These are phyloP conservation scores for Ottelia alismoides DNA, from an alignment of 106 monocot species.

Conservation along the genomic window DNA sequence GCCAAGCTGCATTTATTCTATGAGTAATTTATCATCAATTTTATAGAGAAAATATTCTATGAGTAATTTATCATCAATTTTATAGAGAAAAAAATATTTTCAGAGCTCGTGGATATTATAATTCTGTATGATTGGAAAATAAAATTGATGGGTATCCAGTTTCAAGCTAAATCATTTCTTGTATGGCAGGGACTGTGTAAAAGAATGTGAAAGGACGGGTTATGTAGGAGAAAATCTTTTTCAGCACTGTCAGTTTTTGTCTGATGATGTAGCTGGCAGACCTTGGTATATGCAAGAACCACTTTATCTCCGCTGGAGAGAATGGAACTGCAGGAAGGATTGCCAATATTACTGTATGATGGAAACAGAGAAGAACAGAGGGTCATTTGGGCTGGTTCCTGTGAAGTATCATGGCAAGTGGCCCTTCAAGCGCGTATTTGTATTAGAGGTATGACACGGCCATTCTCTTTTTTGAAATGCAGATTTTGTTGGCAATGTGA, in stretches of 20 bases:
- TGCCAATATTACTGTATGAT: constrained; percentile 64
- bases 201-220: constrained; percentile 31
- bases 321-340: constrained; percentile 50
- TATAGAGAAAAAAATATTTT: too few species aligned
- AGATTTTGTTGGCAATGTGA: background rate
- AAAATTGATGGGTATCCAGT: too few species aligned
- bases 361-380: constrained; percentile 42
- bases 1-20: too few species aligned
- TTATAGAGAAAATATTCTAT: too few species aligned
- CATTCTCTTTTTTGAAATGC: background rate
- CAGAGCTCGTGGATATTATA: too few species aligned
- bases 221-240: constrained; percentile 12
- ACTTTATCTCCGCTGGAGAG: constrained; percentile 50
- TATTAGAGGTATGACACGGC: constrained; percentile 38
- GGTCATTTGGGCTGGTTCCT: constrained; percentile 29
- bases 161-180: too few species aligned
- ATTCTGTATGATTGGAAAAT: too few species aligned
- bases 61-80: too few species aligned
- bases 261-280: constrained; percentile 12
- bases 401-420: constrained; percentile 75
- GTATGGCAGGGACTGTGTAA: constrained; percentile 42
- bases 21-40: too few species aligned
- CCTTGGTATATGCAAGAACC: constrained; percentile 62
- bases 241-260: constrained; percentile 32
- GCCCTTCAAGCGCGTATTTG: constrained; percentile 53